Evolutionary conservation across 2,329 filamentous ascomycete genomes (phyloP).

Genomic region (Dactylellina haptotyla): DNA sequence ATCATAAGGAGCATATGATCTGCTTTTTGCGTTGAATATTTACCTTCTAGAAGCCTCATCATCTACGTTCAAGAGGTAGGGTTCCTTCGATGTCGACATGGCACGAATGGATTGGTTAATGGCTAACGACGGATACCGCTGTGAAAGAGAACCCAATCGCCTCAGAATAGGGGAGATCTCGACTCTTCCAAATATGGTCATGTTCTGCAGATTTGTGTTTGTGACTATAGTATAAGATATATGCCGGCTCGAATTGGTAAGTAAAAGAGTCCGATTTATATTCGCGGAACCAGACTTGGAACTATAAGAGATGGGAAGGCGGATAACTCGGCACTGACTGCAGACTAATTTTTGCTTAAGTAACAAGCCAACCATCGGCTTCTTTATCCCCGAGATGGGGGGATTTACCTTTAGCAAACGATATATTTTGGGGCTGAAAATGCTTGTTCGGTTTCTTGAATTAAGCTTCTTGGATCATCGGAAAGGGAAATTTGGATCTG

Average conservation of each 20-base stretch:
- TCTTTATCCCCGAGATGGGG: too few relatives aligned
- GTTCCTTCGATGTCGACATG: slow-evolving; percentile 26
- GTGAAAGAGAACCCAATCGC: neutral
- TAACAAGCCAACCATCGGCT: neutral
- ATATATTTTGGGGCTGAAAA: too few relatives aligned
- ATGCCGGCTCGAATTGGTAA: too few relatives aligned
- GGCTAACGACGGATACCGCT: neutral
- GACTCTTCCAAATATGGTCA: neutral
- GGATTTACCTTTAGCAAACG: too few relatives aligned
- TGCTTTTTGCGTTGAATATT: too few relatives aligned
- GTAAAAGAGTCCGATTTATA: neutral
- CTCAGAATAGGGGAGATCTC: neutral
- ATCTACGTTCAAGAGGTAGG: slow-evolving; percentile 37
- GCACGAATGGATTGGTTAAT: neutral
- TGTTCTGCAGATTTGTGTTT: neutral
- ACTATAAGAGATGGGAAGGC: neutral
- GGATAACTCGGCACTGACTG: slow-evolving; percentile 23
- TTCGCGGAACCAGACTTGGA: slow-evolving; percentile 1
- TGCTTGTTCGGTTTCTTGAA: too few relatives aligned
- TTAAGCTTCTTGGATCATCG: too few relatives aligned
- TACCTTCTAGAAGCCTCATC: slow-evolving; percentile 47
- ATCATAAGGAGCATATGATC: too few relatives aligned
- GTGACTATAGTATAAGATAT: neutral
- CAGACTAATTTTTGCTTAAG: neutral
- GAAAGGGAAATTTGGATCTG: slow-evolving; percentile 2